Evolutionary conservation across 2,329 filamentous ascomycete species (phyloP).

Genomic region (Alternaria angustiovoidea): DNA sequence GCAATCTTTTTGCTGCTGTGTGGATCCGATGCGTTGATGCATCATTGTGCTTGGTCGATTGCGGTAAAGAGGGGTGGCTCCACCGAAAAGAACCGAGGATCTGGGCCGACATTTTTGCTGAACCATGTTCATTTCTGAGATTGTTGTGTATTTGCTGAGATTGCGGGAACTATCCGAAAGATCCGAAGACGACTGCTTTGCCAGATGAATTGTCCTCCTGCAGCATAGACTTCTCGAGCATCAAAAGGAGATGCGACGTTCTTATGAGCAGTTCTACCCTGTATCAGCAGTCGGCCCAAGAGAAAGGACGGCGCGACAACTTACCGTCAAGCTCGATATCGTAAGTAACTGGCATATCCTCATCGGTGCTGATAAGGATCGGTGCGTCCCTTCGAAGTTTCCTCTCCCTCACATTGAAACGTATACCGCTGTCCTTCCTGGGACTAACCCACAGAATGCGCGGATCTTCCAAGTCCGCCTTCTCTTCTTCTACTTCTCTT

Average conservation of each 20-base stretch:
- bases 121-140: slow-evolving; percentile 2
- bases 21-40: not conserved
- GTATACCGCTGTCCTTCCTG: slow-evolving; percentile 70
- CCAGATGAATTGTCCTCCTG: slow-evolving; percentile 68
- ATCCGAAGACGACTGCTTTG: slow-evolving; percentile 73
- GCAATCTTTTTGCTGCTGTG: not conserved
- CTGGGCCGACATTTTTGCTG: slow-evolving; percentile 1
- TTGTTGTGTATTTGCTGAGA: slow-evolving; percentile 2
- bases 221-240: slow-evolving; percentile 69
- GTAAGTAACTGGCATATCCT: slow-evolving; percentile 74
- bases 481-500: slow-evolving; percentile 20
- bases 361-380: slow-evolving; percentile 65
- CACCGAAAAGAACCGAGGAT: slow-evolving; percentile 7
- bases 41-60: slow-evolving; percentile 8
- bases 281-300: not conserved
- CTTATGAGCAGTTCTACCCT: slow-evolving; percentile 41
- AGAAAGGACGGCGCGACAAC: slow-evolving; percentile 26
- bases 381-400: slow-evolving; percentile 58
- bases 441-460: slow-evolving; percentile 74
- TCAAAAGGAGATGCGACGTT: slow-evolving; percentile 49
- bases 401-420: slow-evolving; percentile 68
- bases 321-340: slow-evolving; percentile 75
- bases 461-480: slow-evolving; percentile 23
- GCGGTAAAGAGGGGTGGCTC: slow-evolving; percentile 8
- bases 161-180: slow-evolving; percentile 44